Base-by-base conservation (phyloP, 2,329 filamentous ascomycete genomes). In the Rhinocladiella mackenziei region DNA sequence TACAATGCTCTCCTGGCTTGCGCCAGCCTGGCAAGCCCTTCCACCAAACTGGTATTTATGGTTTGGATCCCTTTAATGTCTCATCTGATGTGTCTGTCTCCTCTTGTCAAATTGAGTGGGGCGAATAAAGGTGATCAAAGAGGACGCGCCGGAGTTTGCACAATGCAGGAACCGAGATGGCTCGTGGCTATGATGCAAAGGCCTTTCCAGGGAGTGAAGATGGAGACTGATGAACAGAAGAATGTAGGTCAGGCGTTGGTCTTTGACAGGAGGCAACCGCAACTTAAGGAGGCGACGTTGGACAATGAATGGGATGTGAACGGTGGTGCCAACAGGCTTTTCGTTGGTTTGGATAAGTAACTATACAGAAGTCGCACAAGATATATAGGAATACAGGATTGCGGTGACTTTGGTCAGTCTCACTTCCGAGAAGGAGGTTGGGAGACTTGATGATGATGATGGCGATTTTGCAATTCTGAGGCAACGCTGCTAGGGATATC, bases 21-120 rank as follows among this genome's bases (percentile, higher is more conserved):
- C 48, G 41, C 48, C 48, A 43, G 43, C 48, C 48, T 17, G 35
- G 39, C 43, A 40, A 39, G 29, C 48, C 43, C 48, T 50, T 43
- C 43, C 48, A 32, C 48, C 43, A 35, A 30, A n/a, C 29, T 35
- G 32, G 20, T 39, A 20, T 43, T 9, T 35, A 19, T 43, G n/a
- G n/a, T 20, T 18, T 11, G 6, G 15, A 36, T 9, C 43, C 34
- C 39, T 45, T 46, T 26, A 43, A 14, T 32, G 5, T 43, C 25
- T 50, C 48, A 50, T 50, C 29, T 28, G 22, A 31, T 22, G 30
- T 22, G 14, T 30, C 25, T 43, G 15, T 39, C 14, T 40, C 15
- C 26, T 26, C n/a, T 13, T 22, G 14, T 33, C 19, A 15, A 19
- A 26, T 32, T 19, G 34, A n/a, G 5, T 19, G 20, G 20, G 32